A percentile compares a stretch with the other conserved stretches of the same genome.
Evolutionary conservation across 495 filamentous ascomycete genomes (phyloP).

Genomic region (Pseudoneurospora amorphoporcata): DNA sequence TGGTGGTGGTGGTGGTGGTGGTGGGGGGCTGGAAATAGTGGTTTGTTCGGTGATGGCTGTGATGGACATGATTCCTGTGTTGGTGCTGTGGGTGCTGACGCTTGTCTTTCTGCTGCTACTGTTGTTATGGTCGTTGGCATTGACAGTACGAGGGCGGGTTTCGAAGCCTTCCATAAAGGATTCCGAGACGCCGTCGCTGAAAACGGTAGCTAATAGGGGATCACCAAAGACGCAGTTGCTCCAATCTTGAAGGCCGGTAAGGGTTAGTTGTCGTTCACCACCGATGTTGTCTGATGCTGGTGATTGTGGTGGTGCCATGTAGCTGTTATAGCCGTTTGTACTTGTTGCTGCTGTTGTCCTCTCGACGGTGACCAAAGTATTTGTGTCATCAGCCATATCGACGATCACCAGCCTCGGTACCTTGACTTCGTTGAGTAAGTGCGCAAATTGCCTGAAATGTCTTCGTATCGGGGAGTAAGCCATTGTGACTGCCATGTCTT

Average conservation of each 20-base stretch:
- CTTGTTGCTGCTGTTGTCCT: neutral
- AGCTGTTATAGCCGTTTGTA: neutral
- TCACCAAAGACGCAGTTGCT: constrained; percentile 50
- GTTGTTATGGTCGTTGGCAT: neutral
- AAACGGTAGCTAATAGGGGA: constrained; percentile 41
- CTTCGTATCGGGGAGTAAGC: constrained; percentile 29
- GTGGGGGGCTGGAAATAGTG: neutral
- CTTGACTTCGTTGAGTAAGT: constrained; percentile 29
- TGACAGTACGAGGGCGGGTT: neutral
- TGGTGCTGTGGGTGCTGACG: neutral
- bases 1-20: neutral
- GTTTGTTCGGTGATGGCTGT: neutral
- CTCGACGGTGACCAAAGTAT: constrained; percentile 21
- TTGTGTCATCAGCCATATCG: constrained; percentile 23
- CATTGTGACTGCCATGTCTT: constrained; percentile 36
- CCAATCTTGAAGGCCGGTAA: constrained; percentile 36
- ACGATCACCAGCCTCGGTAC: constrained; percentile 28
- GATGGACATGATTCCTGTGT: neutral
- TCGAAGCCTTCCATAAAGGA: constrained; percentile 33
- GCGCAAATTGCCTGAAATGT: constrained; percentile 26
- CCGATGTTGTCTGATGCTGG: neutral
- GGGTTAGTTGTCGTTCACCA: neutral
- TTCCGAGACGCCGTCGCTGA: constrained; percentile 31
- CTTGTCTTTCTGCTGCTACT: neutral
- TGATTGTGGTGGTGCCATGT: neutral